Evolutionary conservation across 495 filamentous ascomycete species (phyloP), one percentile per base, ranked within the genome.

Genomic region (Clohesyomyces aquaticus): DNA sequence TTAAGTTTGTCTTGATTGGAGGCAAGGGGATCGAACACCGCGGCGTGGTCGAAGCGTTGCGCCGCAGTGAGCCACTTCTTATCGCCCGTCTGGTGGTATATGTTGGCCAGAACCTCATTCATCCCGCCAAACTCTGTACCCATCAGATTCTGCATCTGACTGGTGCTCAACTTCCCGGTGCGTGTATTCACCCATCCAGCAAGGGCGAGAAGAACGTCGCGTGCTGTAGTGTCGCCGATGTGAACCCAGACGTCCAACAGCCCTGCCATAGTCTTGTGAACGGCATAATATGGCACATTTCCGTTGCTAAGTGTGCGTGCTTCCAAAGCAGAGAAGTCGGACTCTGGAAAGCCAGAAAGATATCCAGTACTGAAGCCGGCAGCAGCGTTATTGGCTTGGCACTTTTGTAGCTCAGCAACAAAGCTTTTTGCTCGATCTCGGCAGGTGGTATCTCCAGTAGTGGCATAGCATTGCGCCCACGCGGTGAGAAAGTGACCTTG

Each of bases 111-210:
- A 23, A 77, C 71, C 14, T 76, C 76, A 59, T 72, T 72, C 76
- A 77, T 77, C 42, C 76, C 76, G 29, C 76, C 76, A 38, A 73
- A 76, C 58, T 77, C 76, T 9, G 75, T 77, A 14, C 66, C 69
- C 52, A 77, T 48, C 52, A 77, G 55, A 2, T 47, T 50, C 55
- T 77, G 76, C 76, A 77, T 77, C 59, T 71, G 68, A n/a, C n/a
- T 35, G 47, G 49, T 58, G 46, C 55, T 71, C 25, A 77, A 64
- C 52, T 64, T 63, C 18, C 47, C 41, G 2, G 76, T 77, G 18
- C 76, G 73, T 4, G 48, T 48, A 50, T 77, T 72, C 1, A 77
- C 76, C 76, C 76, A 77, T 0, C 64, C 67, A 11, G 73, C 76
- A 22, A 77, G 26, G 6, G 54, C 65, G 25, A 76, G 61, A 12